Evolutionary conservation across 225 moss, liverwort and hornwort genomes (phyloP).

Genomic region (Anthoceros angustus): DNA sequence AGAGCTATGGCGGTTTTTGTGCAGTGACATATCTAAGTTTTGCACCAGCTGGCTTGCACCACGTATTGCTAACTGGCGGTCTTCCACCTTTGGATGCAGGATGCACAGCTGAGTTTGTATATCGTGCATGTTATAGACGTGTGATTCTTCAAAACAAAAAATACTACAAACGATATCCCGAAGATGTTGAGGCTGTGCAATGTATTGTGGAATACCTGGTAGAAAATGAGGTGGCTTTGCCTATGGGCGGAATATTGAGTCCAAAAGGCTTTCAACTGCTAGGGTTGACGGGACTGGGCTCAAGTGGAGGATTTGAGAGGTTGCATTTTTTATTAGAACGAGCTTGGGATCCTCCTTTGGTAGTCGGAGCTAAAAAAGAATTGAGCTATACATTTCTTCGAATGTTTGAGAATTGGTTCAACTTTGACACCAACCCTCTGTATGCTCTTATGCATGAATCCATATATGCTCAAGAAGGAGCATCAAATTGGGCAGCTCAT

Average conservation of each 20-base stretch:
- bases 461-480: constrained; percentile 76
- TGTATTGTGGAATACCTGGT: constrained; percentile 53
- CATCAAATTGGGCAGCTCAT: constrained; percentile 85
- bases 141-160: constrained; percentile 74
- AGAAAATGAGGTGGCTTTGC: constrained; percentile 47
- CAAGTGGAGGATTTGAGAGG: constrained; percentile 69
- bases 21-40: constrained; percentile 90
- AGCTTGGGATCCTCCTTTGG: constrained; percentile 78
- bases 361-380: constrained; percentile 46
- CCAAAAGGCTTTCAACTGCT: constrained; percentile 65
- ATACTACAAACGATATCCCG: constrained; percentile 62
- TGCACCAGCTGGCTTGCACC: constrained; percentile 58
- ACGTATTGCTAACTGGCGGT: constrained; percentile 82
- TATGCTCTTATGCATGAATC: constrained; percentile 85
- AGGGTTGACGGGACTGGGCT: constrained; percentile 59
- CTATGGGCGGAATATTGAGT: constrained; percentile 58
- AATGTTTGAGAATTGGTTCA: constrained; percentile 64
- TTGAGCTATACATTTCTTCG: constrained; percentile 77
- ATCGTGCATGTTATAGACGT: constrained; percentile 60
- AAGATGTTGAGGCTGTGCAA: constrained; percentile 59
- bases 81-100: constrained; percentile 73
- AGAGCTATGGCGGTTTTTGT: constrained; percentile 95
- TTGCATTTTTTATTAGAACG: constrained; percentile 85
- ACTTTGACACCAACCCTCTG: constrained; percentile 76
- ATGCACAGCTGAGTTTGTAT: constrained; percentile 69